Conservation (phyloP, 495 filamentous ascomycete genomes). For the Xylaria venustula region DNA sequence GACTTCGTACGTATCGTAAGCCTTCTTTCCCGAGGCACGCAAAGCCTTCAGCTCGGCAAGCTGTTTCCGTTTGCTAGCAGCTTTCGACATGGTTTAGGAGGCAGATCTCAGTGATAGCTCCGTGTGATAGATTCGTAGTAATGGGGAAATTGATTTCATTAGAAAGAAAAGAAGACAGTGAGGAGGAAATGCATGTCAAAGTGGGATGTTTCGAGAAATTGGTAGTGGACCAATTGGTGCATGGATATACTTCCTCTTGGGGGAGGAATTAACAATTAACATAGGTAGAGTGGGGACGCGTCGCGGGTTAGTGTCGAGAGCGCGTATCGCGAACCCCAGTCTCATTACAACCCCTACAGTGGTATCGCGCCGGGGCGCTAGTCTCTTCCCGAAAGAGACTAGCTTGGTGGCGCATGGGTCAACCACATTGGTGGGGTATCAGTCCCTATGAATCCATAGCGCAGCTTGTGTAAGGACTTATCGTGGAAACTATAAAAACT, state of each 20-base stretch:
- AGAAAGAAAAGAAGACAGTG: background rate
- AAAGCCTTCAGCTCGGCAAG: conserved; percentile 83
- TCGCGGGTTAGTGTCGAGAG: background rate
- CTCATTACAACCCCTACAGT: too few species aligned
- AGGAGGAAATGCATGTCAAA: background rate
- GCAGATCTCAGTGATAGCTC: background rate
- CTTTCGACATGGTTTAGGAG: conserved; percentile 41
- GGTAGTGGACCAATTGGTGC: background rate
- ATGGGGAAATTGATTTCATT: background rate
- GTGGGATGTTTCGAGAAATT: background rate
- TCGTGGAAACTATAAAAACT: too few species aligned
- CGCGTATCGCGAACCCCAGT: conserved; percentile 9
- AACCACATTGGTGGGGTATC: too few species aligned
- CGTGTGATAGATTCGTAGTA: background rate
- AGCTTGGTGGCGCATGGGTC: too few species aligned
- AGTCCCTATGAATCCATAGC: too few species aligned
- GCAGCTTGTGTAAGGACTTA: too few species aligned
- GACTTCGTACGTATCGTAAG: conserved; percentile 83
- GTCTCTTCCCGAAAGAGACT: too few species aligned
- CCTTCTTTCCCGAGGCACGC: conserved; percentile 85
- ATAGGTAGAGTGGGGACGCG: conserved; percentile 11
- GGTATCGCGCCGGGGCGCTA: too few species aligned
- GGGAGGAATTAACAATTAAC: conserved; percentile 4
- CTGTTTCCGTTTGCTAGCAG: conserved; percentile 43
- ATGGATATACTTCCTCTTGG: background rate